Evolutionary conservation across 1,284 basidiomycete species (phyloP).

Genomic region (Papiliotrema nemorosa): DNA sequence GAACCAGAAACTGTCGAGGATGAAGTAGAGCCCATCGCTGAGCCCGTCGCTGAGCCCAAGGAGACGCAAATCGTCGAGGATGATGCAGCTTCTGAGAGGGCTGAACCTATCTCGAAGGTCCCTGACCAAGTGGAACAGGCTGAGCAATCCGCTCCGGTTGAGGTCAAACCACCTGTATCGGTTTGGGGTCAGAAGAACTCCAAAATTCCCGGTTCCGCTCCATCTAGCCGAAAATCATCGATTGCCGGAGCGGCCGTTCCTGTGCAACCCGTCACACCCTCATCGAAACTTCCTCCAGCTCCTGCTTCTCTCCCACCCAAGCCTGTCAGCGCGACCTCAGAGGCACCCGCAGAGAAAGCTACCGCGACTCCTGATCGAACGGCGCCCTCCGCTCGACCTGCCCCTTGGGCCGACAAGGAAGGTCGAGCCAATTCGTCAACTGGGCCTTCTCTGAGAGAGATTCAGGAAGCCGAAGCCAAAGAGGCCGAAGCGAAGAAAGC

Average conservation of each 20-base stretch:
- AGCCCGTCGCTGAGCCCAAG: conserved; percentile 6
- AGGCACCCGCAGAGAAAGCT: conserved; percentile 58
- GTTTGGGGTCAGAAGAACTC: conserved; percentile 30
- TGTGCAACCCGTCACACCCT: conserved; percentile 21
- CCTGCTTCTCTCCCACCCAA: conserved; percentile 36
- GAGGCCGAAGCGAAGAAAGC: conserved; percentile 68
- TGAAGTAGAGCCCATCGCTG: conserved; percentile 2
- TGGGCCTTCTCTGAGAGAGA: conserved; percentile 79
- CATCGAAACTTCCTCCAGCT: conserved; percentile 23
- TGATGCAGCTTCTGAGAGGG: not conserved
- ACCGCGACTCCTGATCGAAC: conserved; percentile 43
- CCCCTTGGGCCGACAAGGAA: conserved; percentile 45
- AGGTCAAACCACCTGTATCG: conserved; percentile 18
- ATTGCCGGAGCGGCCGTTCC: conserved; percentile 19
- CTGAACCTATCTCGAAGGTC: conserved; percentile 6
- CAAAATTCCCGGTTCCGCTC: conserved; percentile 9
- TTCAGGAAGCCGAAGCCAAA: conserved; percentile 89
- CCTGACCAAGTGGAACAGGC: conserved; percentile 7
- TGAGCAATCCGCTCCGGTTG: conserved; percentile 7
- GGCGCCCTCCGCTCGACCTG: conserved; percentile 30
- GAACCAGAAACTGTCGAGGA: conserved; percentile 1
- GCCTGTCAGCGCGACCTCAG: conserved; percentile 49
- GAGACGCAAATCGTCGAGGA: not conserved
- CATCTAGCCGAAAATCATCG: conserved; percentile 31
- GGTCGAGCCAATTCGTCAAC: conserved; percentile 46